Base-by-base conservation (phyloP, 2,329 filamentous ascomycete genomes). In the Ophiostoma pallidulum region DNA sequence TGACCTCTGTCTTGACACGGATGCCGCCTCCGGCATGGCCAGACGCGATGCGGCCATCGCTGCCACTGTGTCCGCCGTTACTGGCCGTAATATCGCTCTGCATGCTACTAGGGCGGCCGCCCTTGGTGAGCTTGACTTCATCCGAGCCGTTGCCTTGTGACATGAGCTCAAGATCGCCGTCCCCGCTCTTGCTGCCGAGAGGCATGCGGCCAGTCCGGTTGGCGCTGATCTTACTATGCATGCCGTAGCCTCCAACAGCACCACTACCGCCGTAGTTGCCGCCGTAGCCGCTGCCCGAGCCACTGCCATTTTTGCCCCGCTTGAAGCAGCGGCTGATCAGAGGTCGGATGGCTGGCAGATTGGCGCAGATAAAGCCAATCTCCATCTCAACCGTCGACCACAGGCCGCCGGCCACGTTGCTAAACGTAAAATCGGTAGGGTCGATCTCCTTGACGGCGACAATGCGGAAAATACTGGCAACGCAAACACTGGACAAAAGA, bases 391-490 rank as follows among this genome's bases (percentile, higher is more conserved):
- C 51, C 1, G 47, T 50, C 2, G 49, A 51, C 51, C 51, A 53
- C 22, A 53, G 44, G 8, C 51, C 49, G 6, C 49, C 47, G 3
- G 38, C 51, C 0, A 53, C 49, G 19, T 53, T 53, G 26, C 41
- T 48, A 19, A 44, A 53, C 4, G 51, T 53, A 33, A 51, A 53
- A 45, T 53, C 51, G 19, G n/a, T 20, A 4, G 49, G 38, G 35
- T 53, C 41, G 26, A 53, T 50, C 13, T 51, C 18, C 16, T 42
- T 43, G 35, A 53, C 44, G 20, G 51, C 51, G 12, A 53, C 28
- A n/a, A 53, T 53, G 9, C 51, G 51, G 47, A 53, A 53, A 26
- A 53, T 48, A 26, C 51, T 53, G 41, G 51, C 47, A 19, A 53
- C 47, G n/a, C 51, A 53, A 14, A 53, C 51, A 10, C 41, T 48